Base-by-base conservation (phyloP, 768 basidiomycete species). In the Rhizopogon rudus region DNA sequence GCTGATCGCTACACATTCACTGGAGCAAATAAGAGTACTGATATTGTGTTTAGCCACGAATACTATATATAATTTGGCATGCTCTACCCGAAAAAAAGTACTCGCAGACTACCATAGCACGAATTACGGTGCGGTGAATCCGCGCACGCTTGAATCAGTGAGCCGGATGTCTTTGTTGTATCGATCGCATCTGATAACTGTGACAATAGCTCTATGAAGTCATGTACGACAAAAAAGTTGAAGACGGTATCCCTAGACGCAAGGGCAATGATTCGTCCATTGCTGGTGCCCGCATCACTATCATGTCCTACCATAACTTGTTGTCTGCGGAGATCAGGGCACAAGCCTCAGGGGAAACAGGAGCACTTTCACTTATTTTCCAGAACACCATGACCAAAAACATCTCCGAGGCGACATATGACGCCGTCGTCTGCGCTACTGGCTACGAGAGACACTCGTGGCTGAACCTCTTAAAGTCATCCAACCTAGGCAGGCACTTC, bases 51-150 rank as follows among this genome's bases (percentile, higher is more conserved):
- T 52, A 80, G 77, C 73, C 37, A 79, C 73, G 12, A 70, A 77
- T 54, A 59, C 64, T 7, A 65, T 75, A 68, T 81, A 70, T 61
- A 60, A 66, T 6, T 61, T 78, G 20, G 63, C 71, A 13, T 68
- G 72, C 49, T 60, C 69, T 31, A 62, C 60, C 8, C 71, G 79
- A 14, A 67, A 71, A 31, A 56, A 62, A 37, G 65, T 75, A 7
- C 65, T 75, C 4, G 65, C 66, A 33, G 81, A 81, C 54, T 80
- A 81, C 55, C 72, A 73, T 58, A 65, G 63, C 43, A 80, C 81
- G 8, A 81, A 82, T 63, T 81, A 82, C 60, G 75, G 80, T 6
- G 78, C 81, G 20, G 76, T 81, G 5, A 81, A 80, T 60, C 74
- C 77, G 40, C 61, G 66, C 16, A 81, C 79, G 16, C 63, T 79